Base-by-base conservation (phyloP, 108 stramenopile genomes). In the Nitzschia palea region DNA sequence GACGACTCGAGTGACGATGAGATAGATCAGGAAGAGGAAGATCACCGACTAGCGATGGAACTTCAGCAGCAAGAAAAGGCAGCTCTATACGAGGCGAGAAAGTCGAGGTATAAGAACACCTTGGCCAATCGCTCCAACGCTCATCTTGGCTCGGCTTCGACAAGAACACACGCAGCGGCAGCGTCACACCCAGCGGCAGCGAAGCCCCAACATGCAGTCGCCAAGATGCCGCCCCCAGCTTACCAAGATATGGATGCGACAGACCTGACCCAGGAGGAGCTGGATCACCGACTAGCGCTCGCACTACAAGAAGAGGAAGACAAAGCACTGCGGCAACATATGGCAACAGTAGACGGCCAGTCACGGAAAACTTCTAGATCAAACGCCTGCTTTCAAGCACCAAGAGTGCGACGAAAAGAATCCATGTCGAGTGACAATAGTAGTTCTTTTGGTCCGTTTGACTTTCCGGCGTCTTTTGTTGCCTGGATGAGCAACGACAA, bases 61-160 rank as follows among this genome's bases (percentile, higher is more conserved):
- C 75, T 88, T 27, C 87, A 88, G 74, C 84, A 86, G 10, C 80
- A 88, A 66, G 87, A 88, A 66, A 88, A 86, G 40, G 80, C 73
- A 33, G 79, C 78, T 22, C 82, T 73, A 8, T 84, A 74, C 53
- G 80, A 79, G 44, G 80, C 52, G 8, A 8, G 73, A 18, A 65
- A 73, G 23, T 22, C 37, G 3, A 44, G 51, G 10, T 60, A 37
- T 40, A 42, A 25, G 37, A 9, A 37, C 25, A 12, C 35, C 5
- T 25, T 31, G 2, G 23, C 59, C 14, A 1, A 1, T 37, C 33
- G 35, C 18, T 35, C 57, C 5, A 60, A 60, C 4, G 37, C 59
- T 1, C 25, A 8, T 32, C 27, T 51, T 58, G 68, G 68, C 35
- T 69, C 58, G 3, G 34, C 58, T 33, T 45, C 36, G 22, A 58